Conservation (phyloP, 2,329 filamentous ascomycete genomes). For the Mollisiaceae sp. region DNA sequence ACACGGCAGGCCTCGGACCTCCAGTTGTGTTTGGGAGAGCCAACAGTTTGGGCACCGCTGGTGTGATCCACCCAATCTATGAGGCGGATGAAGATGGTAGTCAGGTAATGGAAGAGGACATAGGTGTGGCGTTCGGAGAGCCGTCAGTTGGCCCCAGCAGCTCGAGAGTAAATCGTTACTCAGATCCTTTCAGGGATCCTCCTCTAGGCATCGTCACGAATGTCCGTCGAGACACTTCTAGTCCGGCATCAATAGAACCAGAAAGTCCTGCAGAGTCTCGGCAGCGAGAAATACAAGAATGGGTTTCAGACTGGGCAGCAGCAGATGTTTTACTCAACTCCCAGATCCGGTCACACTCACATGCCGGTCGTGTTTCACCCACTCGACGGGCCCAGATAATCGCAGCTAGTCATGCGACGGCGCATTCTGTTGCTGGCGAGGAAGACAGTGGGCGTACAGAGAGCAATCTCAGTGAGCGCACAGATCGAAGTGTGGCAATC, state of each 20-base stretch:
- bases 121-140: conserved; percentile 35
- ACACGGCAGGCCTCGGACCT: conserved; percentile 38
- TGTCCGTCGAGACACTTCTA: conserved; percentile 17
- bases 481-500: conserved; percentile 39
- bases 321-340: conserved; percentile 41
- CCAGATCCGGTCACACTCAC: conserved; percentile 37
- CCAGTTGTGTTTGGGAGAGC: conserved; percentile 41
- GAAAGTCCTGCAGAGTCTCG: conserved; percentile 38
- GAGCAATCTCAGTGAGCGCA: conserved; percentile 44
- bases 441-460: conserved; percentile 41
- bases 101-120: conserved; percentile 20
- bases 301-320: conserved; percentile 45
- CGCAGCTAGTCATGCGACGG: conserved; percentile 29
- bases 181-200: conserved; percentile 41
- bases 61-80: conserved; percentile 66
- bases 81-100: conserved; percentile 60
- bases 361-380: conserved; percentile 40
- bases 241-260: conserved; percentile 28
- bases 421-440: conserved; percentile 36
- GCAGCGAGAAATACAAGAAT: conserved; percentile 43
- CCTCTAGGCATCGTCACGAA: conserved; percentile 23
- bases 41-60: conserved; percentile 52
- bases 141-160: conserved; percentile 20
- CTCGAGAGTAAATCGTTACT: conserved; percentile 29
- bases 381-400: conserved; percentile 40